Conservation (phyloP, 2,329 filamentous ascomycete species). For the Colletotrichum magnum region DNA sequence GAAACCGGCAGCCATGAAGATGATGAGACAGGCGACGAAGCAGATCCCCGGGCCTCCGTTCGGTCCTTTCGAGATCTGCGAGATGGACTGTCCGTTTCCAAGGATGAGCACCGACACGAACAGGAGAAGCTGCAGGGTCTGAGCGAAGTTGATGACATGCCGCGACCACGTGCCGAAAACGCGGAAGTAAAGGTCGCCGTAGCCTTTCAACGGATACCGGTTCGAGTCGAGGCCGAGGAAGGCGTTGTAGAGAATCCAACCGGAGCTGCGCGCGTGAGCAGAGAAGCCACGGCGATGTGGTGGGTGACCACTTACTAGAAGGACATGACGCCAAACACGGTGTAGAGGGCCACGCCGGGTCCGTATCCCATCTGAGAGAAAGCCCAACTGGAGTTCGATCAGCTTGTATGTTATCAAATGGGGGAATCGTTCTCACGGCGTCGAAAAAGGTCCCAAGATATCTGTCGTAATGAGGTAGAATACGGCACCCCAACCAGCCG, state of each 20-base stretch:
- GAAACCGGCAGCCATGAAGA: slow-evolving; percentile 66
- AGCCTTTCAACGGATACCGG: slow-evolving; percentile 61
- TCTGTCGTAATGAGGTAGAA: slow-evolving; percentile 67
- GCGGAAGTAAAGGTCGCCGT: slow-evolving; percentile 64
- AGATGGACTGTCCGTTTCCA: slow-evolving; percentile 67
- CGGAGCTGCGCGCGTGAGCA: no score
- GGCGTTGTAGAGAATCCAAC: slow-evolving; percentile 61
- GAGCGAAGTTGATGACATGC: slow-evolving; percentile 63
- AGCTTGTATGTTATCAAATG: not conserved
- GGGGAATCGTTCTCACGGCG: slow-evolving; percentile 46
- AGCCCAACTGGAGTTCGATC: slow-evolving; percentile 28
- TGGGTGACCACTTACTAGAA: no score
- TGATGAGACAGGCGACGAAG: slow-evolving; percentile 65
- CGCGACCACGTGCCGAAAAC: slow-evolving; percentile 60
- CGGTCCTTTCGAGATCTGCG: slow-evolving; percentile 60
- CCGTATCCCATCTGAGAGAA: slow-evolving; percentile 55
- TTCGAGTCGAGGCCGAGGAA: slow-evolving; percentile 63
- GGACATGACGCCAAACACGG: slow-evolving; percentile 56
- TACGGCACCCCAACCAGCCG: slow-evolving; percentile 59
- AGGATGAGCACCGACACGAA: slow-evolving; percentile 68
- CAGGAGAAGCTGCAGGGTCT: slow-evolving; percentile 63
- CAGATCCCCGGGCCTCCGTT: slow-evolving; percentile 57
- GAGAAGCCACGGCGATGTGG: no score
- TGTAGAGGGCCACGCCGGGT: slow-evolving; percentile 61
- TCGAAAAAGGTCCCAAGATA: slow-evolving; percentile 59